A percentile compares a stretch with the other conserved stretches of the same genome.
phyloP scores from a whole-genome alignment of 1,284 basidiomycete genomes.

The Abortiporus biennis region DNA sequence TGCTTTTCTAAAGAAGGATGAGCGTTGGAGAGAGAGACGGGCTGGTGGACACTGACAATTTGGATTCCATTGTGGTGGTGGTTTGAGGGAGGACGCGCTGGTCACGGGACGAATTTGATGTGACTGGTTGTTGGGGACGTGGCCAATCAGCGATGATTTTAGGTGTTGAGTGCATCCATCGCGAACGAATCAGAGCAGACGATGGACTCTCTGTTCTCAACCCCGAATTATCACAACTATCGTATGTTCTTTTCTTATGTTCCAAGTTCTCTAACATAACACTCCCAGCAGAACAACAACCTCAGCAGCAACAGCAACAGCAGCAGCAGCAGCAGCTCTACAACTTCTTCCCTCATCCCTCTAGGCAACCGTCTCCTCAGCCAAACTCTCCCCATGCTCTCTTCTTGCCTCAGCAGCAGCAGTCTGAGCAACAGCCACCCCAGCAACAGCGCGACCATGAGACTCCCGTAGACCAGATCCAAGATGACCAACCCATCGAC shows the following conservation, averaged over 20 bases:
- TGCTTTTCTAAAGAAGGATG: slow-evolving; percentile 34
- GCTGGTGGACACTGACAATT: slow-evolving; percentile 36
- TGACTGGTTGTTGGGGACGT: slow-evolving; percentile 9
- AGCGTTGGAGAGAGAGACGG: slow-evolving; percentile 5
- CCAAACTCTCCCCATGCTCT: slow-evolving; percentile 18
- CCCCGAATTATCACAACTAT: slow-evolving; percentile 45
- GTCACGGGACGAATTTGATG: slow-evolving; percentile 16
- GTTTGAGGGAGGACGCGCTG: slow-evolving; percentile 12
- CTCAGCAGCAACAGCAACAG: slow-evolving; percentile 17
- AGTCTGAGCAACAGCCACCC: slow-evolving; percentile 11
- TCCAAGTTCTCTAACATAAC: slow-evolving; percentile 3
- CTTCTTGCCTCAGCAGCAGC: slow-evolving; percentile 19
- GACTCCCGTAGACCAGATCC: slow-evolving; percentile 26
- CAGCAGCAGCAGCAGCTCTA: too few relatives aligned
- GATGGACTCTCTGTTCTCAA: slow-evolving; percentile 61
- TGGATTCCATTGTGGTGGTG: slow-evolving; percentile 40
- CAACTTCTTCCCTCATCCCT: too few relatives aligned
- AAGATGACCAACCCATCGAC: slow-evolving; percentile 49
- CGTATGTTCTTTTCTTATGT: slow-evolving; percentile 19
- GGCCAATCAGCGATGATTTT: not conserved
- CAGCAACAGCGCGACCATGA: slow-evolving; percentile 22
- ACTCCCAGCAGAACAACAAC: slow-evolving; percentile 25
- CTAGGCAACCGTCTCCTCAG: slow-evolving; percentile 22
- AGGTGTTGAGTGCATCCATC: slow-evolving; percentile 8
- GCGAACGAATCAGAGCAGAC: slow-evolving; percentile 44